Percentiles rank a stretch among this genome's conserved stretches.
Evolutionary conservation across 2,329 filamentous ascomycete species (phyloP).

Genomic region (Tolypocladium inflatum): DNA sequence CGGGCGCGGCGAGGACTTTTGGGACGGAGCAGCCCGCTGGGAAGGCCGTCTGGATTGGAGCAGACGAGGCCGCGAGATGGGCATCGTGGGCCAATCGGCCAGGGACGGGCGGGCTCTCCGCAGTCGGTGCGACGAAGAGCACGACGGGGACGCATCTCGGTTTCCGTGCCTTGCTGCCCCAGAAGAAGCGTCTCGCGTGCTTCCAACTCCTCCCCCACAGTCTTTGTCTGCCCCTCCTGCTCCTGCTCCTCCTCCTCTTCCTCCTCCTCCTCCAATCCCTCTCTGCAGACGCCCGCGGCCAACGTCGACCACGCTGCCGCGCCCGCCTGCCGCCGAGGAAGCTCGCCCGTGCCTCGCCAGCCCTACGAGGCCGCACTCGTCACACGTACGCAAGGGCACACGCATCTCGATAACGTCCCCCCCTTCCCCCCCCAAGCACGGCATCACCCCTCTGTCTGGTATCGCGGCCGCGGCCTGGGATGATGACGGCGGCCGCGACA

Average conservation of each 20-base stretch:
- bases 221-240: not conserved
- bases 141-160: not conserved
- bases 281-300: not conserved
- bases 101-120: not conserved
- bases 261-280: not conserved
- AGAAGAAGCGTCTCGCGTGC: not conserved
- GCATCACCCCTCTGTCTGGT: not conserved
- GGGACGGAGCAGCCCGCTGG: not conserved
- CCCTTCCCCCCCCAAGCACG: not conserved
- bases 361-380: slow-evolving; percentile 7
- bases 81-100: not conserved
- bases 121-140: not conserved
- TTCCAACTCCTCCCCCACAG: not conserved
- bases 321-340: not conserved
- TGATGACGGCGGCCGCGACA: slow-evolving; percentile 1
- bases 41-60: too few species aligned
- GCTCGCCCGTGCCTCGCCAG: not conserved
- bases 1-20: not conserved
- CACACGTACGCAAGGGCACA: slow-evolving; percentile 4
- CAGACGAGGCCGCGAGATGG: not conserved
- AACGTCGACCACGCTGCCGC: not conserved
- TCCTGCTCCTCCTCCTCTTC: not conserved
- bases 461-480: not conserved
- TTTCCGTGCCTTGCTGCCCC: not conserved
- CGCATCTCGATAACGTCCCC: not conserved